Conservation (phyloP, 2,329 filamentous ascomycete genomes). For the Pseudocercospora vitis region DNA sequence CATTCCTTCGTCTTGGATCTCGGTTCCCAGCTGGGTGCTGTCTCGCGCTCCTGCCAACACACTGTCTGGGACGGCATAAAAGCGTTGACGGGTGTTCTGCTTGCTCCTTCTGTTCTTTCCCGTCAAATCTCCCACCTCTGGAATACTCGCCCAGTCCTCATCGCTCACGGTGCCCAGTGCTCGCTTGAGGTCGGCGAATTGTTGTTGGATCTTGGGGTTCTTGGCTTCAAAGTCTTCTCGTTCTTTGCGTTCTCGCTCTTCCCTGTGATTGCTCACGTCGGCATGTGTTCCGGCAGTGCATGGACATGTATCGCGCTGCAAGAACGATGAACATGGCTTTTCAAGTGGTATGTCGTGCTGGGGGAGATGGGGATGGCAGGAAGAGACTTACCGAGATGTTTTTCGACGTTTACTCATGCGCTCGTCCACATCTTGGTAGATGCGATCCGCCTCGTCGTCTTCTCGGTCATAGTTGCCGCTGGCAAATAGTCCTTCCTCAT, state of each 20-base stretch:
- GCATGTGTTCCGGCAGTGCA: slow-evolving; percentile 66
- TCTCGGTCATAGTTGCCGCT: slow-evolving; percentile 96
- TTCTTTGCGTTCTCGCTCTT: slow-evolving; percentile 89
- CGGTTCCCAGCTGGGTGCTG: slow-evolving; percentile 78
- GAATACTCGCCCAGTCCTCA: slow-evolving; percentile 93
- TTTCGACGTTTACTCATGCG: slow-evolving; percentile 91
- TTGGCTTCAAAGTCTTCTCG: slow-evolving; percentile 93
- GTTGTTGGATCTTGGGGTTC: slow-evolving; percentile 96
- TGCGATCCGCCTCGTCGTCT: slow-evolving; percentile 94
- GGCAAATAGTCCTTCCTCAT: slow-evolving; percentile 92
- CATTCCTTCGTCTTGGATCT: slow-evolving; percentile 73
- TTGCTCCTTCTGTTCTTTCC: slow-evolving; percentile 87
- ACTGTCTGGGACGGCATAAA: slow-evolving; percentile 96
- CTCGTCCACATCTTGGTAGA: slow-evolving; percentile 94
- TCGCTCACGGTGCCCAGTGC: slow-evolving; percentile 84
- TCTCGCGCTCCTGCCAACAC: slow-evolving; percentile 85
- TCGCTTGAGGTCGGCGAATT: slow-evolving; percentile 94
- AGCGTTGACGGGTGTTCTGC: slow-evolving; percentile 75
- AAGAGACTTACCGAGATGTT: slow-evolving; percentile 73
- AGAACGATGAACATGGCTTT: slow-evolving; percentile 37
- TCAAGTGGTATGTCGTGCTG: slow-evolving; percentile 27
- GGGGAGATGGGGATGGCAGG: slow-evolving; percentile 20
- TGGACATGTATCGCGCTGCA: slow-evolving; percentile 51
- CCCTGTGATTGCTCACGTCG: slow-evolving; percentile 73
- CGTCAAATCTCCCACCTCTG: slow-evolving; percentile 94